Evolutionary conservation across 768 basidiomycete genomes (phyloP), one percentile per base, ranked within the genome.

Genomic region (Phylloporus sp.): DNA sequence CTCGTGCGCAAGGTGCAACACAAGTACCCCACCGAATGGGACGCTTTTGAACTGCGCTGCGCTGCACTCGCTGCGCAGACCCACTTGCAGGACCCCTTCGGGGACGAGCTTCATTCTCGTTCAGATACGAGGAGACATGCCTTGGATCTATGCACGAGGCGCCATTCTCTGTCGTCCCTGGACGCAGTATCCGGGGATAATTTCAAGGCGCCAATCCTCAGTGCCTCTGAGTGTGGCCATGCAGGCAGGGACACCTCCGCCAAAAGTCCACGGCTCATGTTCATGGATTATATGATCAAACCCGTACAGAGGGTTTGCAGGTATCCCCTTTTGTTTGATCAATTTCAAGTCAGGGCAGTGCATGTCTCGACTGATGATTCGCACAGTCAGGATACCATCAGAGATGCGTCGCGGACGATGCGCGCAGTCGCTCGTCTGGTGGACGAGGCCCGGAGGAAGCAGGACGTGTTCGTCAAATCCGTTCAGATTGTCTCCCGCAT

Each of bases 301-400:
- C 95, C 95, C n/a, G 80, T 97, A 15, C 95, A 99, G 69, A 77
- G 94, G 45, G 87, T 99, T 45, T 97, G 95, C 79, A 90, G 86
- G 59, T 99, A 99, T 64, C 92, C 94, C 16, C 78, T 98, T 45
- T 78, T 99, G 9, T 80, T 99, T 40, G 85, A 84, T 51, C 84
- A 88, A 59, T 78, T 97, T 31, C 70, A 68, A 27, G 58, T 58
- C 23, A 55, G 55, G 28, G 45, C 38, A 12, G 45, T 11, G 1
- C 52, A 54, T 13, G 50, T 26, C 29, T 53, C 45, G 42, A 36
- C 40, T 26, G 31, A 43, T 24, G 26, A 49, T 15, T 38, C 49
- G 29, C 47, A 13, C 20, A 31, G 41, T 18, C 55, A 47, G 20
- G 62, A 55, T 28, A 45, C 58, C 4, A 64, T 67, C 4, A 59